phyloP scores from a whole-genome alignment of 2,329 filamentous ascomycete genomes.

The Paradendryphiella salina region DNA sequence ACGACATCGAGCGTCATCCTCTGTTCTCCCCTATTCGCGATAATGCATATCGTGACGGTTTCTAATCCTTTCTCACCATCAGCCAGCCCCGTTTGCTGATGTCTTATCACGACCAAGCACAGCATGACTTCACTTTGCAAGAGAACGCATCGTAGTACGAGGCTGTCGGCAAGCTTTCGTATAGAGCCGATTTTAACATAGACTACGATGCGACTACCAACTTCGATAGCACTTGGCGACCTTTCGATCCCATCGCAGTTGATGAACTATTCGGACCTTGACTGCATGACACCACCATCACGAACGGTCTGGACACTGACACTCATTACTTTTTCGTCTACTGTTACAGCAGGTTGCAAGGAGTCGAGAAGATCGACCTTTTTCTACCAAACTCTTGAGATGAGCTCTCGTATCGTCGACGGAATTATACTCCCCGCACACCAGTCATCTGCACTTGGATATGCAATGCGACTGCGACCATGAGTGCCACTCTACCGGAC shows the following conservation, averaged over 20 bases:
- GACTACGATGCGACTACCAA: constrained; percentile 1
- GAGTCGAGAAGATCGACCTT: constrained; percentile 3
- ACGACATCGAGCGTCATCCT: constrained; percentile 9
- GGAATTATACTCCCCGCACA: constrained; percentile 25
- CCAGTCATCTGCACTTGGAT: constrained; percentile 25
- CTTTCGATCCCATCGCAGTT: constrained; percentile 2
- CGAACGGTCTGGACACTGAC: background rate
- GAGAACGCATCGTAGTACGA: background rate
- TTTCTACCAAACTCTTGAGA: constrained; percentile 5
- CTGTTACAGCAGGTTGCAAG: constrained; percentile 1
- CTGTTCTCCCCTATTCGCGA: constrained; percentile 24
- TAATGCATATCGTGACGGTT: background rate
- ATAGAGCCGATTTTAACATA: background rate
- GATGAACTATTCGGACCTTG: constrained; percentile 1
- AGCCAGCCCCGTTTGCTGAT: background rate
- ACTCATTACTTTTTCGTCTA: constrained; percentile 8
- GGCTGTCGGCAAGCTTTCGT: background rate
- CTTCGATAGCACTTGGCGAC: constrained; percentile 21
- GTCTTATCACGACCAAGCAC: background rate
- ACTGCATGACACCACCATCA: background rate
- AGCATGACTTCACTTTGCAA: background rate
- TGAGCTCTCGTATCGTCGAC: constrained; percentile 16
- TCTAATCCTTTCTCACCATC: background rate
- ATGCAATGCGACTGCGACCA: constrained; percentile 36
- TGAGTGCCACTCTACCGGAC: constrained; percentile 43